These are phyloP conservation scores for Neopestalotiopsis clavispora DNA, from an alignment of 2,329 filamentous ascomycete genomes.

Conservation along the genomic window DNA sequence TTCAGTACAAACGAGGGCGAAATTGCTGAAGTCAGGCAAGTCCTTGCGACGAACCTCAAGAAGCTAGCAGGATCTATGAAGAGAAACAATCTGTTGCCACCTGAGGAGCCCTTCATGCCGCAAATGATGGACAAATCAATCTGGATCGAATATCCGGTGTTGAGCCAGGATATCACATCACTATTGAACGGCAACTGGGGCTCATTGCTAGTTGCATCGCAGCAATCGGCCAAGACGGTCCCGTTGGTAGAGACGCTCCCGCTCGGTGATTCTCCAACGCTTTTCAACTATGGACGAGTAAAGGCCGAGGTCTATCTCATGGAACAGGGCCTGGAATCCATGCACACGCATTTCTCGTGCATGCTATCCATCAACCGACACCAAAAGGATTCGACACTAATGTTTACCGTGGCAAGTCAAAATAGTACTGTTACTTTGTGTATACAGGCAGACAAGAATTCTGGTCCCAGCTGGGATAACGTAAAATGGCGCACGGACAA, in stretches of 20 bases:
- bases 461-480: slow-evolving; percentile 79
- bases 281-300: slow-evolving; percentile 82
- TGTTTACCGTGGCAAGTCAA: slow-evolving; percentile 79
- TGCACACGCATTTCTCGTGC: slow-evolving; percentile 73
- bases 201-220: slow-evolving; percentile 53
- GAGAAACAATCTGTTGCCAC: slow-evolving; percentile 78
- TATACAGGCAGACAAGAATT: slow-evolving; percentile 71
- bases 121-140: slow-evolving; percentile 81
- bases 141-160: slow-evolving; percentile 78
- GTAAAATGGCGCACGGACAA: slow-evolving; percentile 77
- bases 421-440: slow-evolving; percentile 76
- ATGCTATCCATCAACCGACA: slow-evolving; percentile 77
- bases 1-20: slow-evolving; percentile 49
- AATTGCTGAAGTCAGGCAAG: slow-evolving; percentile 57
- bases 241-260: slow-evolving; percentile 73
- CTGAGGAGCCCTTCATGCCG: slow-evolving; percentile 70
- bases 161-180: slow-evolving; percentile 73
- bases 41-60: slow-evolving; percentile 67
- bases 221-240: slow-evolving; percentile 50
- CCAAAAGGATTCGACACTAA: slow-evolving; percentile 70
- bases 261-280: slow-evolving; percentile 72
- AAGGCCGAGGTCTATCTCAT: slow-evolving; percentile 76
- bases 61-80: slow-evolving; percentile 84
- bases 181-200: slow-evolving; percentile 69
- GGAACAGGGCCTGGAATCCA: slow-evolving; percentile 72